A percentile compares a stretch with the other conserved stretches of the same genome.
Evolutionary conservation across 805 yeast genomes (phyloP).

Genomic region (Wickerhamiella hasegawae): DNA sequence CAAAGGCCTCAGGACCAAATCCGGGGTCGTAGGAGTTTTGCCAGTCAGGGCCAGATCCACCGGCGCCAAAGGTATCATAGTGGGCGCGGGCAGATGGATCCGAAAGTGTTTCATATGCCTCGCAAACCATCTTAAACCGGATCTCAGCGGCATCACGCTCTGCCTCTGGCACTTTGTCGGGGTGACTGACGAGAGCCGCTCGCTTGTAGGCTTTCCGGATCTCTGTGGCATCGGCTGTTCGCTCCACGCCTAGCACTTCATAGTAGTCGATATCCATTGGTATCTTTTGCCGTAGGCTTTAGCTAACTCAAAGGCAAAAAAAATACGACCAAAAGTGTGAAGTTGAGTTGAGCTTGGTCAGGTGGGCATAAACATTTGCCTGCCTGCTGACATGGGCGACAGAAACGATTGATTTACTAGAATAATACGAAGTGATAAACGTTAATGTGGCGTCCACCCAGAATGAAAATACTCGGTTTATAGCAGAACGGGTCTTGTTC

Average conservation of each 20-base stretch:
- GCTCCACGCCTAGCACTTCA: conserved; percentile 52
- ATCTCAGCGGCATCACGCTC: conserved; percentile 57
- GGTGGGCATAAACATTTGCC: too few species aligned
- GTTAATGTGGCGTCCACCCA: too few species aligned
- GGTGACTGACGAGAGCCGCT: conserved; percentile 71
- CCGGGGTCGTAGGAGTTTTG: conserved; percentile 27
- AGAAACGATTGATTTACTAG: too few species aligned
- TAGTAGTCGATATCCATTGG: conserved; percentile 28
- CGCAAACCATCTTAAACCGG: conserved; percentile 66
- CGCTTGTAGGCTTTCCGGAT: conserved; percentile 75
- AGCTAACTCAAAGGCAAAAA: too few species aligned
- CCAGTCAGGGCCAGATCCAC: conserved; percentile 26
- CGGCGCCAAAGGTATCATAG: conserved; percentile 24
- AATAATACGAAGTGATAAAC: too few species aligned
- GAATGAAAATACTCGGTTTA: too few species aligned
- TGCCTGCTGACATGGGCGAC: too few species aligned
- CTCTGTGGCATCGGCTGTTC: conserved; percentile 50
- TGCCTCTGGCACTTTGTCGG: conserved; percentile 66
- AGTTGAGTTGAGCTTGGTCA: too few species aligned
- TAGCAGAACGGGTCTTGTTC: too few species aligned
- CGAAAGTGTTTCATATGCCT: conserved; percentile 70
- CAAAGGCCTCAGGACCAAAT: conserved; percentile 60
- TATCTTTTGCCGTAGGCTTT: too few species aligned
- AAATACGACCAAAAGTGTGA: too few species aligned
- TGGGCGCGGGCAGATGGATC: conserved; percentile 32